Conservation (phyloP, 352 stramenopile species). For the Phytophthora sp. region DNA sequence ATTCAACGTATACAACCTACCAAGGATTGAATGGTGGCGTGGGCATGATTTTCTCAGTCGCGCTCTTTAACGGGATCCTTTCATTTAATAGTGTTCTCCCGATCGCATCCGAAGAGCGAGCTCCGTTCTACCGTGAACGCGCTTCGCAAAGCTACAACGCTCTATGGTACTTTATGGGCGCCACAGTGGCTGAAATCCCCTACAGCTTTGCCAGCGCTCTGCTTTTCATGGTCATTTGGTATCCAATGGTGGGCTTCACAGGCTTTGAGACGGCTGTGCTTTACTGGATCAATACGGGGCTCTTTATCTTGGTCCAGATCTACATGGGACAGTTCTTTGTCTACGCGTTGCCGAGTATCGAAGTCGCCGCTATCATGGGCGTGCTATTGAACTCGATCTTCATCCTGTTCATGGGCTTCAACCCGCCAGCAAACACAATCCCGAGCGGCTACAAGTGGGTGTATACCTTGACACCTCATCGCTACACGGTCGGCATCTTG, state of each 20-base stretch:
- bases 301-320: slow-evolving; percentile 49
- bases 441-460: slow-evolving; percentile 59
- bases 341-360: slow-evolving; percentile 41
- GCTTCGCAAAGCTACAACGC: slow-evolving; percentile 82
- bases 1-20: slow-evolving; percentile 57
- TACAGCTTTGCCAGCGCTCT: slow-evolving; percentile 49
- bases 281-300: slow-evolving; percentile 51
- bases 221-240: slow-evolving; percentile 53
- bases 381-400: slow-evolving; percentile 54
- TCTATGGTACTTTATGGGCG: slow-evolving; percentile 57
- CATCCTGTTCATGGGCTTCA: slow-evolving; percentile 59
- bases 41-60: slow-evolving; percentile 81
- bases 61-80: slow-evolving; percentile 81
- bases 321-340: slow-evolving; percentile 53
- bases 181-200: slow-evolving; percentile 60
- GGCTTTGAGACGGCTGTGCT: slow-evolving; percentile 41
- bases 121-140: slow-evolving; percentile 67
- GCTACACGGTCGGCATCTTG: slow-evolving; percentile 29
- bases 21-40: slow-evolving; percentile 52
- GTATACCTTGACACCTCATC: slow-evolving; percentile 29
- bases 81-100: slow-evolving; percentile 69
- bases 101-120: slow-evolving; percentile 77
- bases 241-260: slow-evolving; percentile 52
- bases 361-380: slow-evolving; percentile 38
- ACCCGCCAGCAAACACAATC: slow-evolving; percentile 47